Evolutionary conservation across 2,329 filamentous ascomycete genomes (phyloP).

Genomic region (Fusarium caatingaense): DNA sequence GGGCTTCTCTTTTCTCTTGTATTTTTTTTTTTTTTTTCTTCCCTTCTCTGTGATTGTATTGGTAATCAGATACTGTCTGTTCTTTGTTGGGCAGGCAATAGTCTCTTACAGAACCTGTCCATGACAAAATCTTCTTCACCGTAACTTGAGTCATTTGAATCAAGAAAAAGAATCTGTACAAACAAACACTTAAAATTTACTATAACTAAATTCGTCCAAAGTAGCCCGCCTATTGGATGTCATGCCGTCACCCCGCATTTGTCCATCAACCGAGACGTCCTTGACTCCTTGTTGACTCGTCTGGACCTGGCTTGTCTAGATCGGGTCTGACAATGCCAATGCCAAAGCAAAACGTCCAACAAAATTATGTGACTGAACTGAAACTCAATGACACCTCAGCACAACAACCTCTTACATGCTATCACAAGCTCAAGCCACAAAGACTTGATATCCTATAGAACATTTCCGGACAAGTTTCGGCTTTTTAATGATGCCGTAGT

Average conservation of each 20-base stretch:
- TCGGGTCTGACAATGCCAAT: slow-evolving; percentile 16
- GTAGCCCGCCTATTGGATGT: slow-evolving; percentile 29
- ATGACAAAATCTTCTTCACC: not conserved
- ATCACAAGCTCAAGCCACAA: slow-evolving; percentile 20
- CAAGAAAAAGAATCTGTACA: not conserved
- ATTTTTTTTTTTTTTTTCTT: not conserved
- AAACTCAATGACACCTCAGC: slow-evolving; percentile 29
- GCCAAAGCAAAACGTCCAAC: slow-evolving; percentile 29
- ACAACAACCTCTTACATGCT: slow-evolving; percentile 14
- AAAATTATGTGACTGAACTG: slow-evolving; percentile 31
- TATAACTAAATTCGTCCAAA: not conserved
- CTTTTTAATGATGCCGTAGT: not conserved
- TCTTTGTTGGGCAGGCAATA: not conserved
- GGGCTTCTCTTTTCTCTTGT: not conserved
- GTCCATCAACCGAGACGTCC: slow-evolving; percentile 28
- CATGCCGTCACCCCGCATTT: slow-evolving; percentile 39
- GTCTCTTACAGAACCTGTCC: not conserved
- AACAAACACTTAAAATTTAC: not conserved
- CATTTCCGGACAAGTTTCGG: slow-evolving; percentile 34
- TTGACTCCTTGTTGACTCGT: slow-evolving; percentile 12
- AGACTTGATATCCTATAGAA: not conserved
- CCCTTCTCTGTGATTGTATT: slow-evolving; percentile 7
- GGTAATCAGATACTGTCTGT: slow-evolving; percentile 13
- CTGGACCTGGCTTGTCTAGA: slow-evolving; percentile 17
- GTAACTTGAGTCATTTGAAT: slow-evolving; percentile 14